phyloP scores from a whole-genome alignment of 768 basidiomycete species.

The Lentinula detonsa region DNA sequence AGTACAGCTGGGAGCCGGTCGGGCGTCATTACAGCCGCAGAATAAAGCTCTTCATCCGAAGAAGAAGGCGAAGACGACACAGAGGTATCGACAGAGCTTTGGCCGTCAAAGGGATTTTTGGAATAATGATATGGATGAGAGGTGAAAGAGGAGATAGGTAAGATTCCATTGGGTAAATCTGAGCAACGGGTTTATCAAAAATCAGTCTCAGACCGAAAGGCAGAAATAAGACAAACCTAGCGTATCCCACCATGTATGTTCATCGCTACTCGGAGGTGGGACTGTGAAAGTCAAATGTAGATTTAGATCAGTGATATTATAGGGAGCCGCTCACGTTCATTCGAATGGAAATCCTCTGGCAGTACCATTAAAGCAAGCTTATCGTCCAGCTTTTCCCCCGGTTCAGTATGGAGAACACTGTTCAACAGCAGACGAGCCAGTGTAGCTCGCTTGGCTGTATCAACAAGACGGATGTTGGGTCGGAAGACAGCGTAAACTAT shows the following conservation, averaged over 20 bases:
- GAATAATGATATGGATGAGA: slow-evolving; percentile 14
- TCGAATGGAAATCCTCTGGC: slow-evolving; percentile 31
- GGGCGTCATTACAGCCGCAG: slow-evolving; percentile 64
- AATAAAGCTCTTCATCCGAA: slow-evolving; percentile 82
- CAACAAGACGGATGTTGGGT: slow-evolving; percentile 72
- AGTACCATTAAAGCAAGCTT: slow-evolving; percentile 58
- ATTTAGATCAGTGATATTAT: not conserved
- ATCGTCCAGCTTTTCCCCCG: slow-evolving; percentile 66
- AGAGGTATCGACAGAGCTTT: slow-evolving; percentile 52
- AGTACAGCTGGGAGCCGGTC: slow-evolving; percentile 9
- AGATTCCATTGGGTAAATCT: slow-evolving; percentile 58
- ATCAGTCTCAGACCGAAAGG: not conserved
- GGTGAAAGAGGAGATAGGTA: slow-evolving; percentile 33
- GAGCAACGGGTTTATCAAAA: slow-evolving; percentile 2
- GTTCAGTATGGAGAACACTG: slow-evolving; percentile 51
- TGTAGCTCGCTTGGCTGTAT: slow-evolving; percentile 64
- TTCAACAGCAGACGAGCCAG: slow-evolving; percentile 66
- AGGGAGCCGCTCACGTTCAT: slow-evolving; percentile 33
- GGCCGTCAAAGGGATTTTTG: slow-evolving; percentile 62
- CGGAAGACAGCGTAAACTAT: slow-evolving; percentile 83
- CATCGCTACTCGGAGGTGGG: slow-evolving; percentile 81
- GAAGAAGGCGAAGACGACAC: slow-evolving; percentile 74
- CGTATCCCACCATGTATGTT: slow-evolving; percentile 72
- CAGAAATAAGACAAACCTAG: slow-evolving; percentile 40
- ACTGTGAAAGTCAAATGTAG: slow-evolving; percentile 35